Conservation (phyloP, 345 rosid genomes). For the Hibiscus syriacus region DNA sequence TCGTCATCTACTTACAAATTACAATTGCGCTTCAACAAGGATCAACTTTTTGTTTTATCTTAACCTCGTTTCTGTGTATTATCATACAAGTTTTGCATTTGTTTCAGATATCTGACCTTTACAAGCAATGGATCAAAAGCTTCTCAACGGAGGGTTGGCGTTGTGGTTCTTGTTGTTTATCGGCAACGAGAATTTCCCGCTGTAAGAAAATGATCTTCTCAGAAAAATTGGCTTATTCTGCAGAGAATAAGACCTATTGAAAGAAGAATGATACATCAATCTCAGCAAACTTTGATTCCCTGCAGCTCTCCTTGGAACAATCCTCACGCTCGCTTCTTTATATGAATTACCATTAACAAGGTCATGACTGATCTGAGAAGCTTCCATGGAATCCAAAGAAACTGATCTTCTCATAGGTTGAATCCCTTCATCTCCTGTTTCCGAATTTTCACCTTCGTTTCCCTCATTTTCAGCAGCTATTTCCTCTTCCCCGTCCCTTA, state of each 20-base stretch:
- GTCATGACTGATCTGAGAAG: conserved; percentile 35
- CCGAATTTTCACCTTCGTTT: conserved; percentile 13
- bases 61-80: not conserved
- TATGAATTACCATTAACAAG: conserved; percentile 1
- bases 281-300: conserved; percentile 25
- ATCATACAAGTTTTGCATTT: not conserved
- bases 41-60: no score
- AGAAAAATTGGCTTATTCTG: conserved; percentile 32
- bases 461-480: no score
- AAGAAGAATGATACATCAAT: conserved; percentile 5
- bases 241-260: conserved; percentile 35
- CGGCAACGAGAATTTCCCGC: conserved; percentile 40
- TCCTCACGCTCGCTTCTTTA: conserved; percentile 10
- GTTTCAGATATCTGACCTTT: not conserved
- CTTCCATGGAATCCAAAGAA: conserved; percentile 59
- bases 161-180: not conserved
- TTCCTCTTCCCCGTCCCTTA: no score
- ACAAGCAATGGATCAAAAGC: not conserved
- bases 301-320: conserved; percentile 18
- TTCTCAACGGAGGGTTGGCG: not conserved
- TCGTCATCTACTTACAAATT: not conserved
- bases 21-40: not conserved
- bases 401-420: conserved; percentile 55
- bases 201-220: conserved; percentile 56
- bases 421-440: conserved; percentile 16